Conservation (phyloP, 208 protist genomes). For the Acanthamoeba triangularis region DNA sequence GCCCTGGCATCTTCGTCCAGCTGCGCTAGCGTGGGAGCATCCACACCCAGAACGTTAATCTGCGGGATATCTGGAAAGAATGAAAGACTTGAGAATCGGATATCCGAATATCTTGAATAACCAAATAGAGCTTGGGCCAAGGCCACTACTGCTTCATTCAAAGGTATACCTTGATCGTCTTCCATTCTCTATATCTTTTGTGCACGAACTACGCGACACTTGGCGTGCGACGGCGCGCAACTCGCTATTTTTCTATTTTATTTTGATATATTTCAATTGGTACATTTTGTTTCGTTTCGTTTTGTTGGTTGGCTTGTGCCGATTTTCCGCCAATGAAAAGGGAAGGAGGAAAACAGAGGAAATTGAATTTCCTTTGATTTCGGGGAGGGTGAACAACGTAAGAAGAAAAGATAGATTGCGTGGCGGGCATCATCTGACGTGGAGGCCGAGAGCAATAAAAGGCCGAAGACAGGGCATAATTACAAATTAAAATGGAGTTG, state of each 20-base stretch:
- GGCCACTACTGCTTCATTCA: too few species aligned
- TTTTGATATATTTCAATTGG: too few species aligned
- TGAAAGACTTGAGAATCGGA: neutral
- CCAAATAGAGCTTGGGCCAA: neutral
- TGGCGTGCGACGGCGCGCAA: too few species aligned
- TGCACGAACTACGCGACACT: too few species aligned
- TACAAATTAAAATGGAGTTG: neutral
- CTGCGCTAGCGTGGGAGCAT: conserved; percentile 13
- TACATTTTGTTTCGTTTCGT: neutral
- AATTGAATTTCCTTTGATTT: neutral
- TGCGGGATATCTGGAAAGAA: neutral
- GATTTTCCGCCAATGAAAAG: too few species aligned
- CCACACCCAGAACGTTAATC: conserved; percentile 44
- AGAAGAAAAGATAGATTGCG: neutral
- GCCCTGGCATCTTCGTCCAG: conserved; percentile 20
- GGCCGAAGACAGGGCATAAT: too few species aligned
- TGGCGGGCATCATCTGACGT: too few species aligned
- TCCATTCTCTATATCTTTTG: too few species aligned
- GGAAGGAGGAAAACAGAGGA: conserved; percentile 8
- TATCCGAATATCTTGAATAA: neutral
- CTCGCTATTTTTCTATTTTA: too few species aligned
- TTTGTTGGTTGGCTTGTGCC: neutral
- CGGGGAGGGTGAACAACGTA: too few species aligned
- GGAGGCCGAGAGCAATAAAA: neutral
- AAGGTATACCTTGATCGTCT: too few species aligned